Conservation (phyloP, 1,139 yeast species). For the Saccharomyces uvarum region DNA sequence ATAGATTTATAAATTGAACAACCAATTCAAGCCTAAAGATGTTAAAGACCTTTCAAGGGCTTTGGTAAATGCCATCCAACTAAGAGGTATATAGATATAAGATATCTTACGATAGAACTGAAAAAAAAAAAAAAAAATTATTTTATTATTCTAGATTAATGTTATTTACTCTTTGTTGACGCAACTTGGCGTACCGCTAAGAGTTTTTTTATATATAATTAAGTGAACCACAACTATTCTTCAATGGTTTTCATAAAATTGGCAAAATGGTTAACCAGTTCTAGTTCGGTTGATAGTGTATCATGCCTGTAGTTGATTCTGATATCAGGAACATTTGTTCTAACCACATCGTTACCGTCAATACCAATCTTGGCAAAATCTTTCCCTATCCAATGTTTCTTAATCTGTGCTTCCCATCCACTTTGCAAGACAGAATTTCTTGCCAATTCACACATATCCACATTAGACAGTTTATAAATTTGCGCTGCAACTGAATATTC, state of each 20-base stretch:
- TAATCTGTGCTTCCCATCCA: constrained; percentile 82
- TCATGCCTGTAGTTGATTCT: constrained; percentile 77
- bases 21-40: constrained; percentile 14
- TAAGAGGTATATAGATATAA: constrained; percentile 28
- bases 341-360: constrained; percentile 80
- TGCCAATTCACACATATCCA: constrained; percentile 92
- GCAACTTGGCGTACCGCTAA: neutral
- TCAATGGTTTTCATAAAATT: constrained; percentile 11
- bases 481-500: constrained; percentile 98
- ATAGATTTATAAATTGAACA: constrained; percentile 25
- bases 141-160: neutral
- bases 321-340: constrained; percentile 89
- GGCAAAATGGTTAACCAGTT: constrained; percentile 58
- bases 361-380: constrained; percentile 55
- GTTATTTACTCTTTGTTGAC: neutral
- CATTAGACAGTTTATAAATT: constrained; percentile 85
- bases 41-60: constrained; percentile 27
- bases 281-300: constrained; percentile 68
- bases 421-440: constrained; percentile 80
- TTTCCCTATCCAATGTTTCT: constrained; percentile 88
- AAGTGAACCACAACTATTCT: neutral
- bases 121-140: neutral
- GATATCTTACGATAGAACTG: neutral
- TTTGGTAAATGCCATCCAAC: constrained; percentile 32
- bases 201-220: neutral